phyloP scores from a whole-genome alignment of 2,329 filamentous ascomycete genomes.

The Arthroderma sp. region DNA sequence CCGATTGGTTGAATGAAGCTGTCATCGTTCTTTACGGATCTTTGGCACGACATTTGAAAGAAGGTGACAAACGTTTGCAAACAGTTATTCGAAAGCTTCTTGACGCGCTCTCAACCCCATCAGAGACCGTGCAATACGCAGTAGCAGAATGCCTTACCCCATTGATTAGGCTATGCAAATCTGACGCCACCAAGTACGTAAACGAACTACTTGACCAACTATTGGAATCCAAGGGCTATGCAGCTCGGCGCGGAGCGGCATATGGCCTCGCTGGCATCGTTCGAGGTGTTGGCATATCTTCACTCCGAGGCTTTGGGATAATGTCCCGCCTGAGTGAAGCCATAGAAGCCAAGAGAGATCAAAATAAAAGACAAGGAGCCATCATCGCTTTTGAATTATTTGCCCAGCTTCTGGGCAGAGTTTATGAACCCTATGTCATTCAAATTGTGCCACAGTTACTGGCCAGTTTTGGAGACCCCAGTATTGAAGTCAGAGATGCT shows the following conservation, averaged over 20 bases:
- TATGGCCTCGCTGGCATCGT: slow-evolving; percentile 89
- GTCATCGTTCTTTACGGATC: slow-evolving; percentile 97
- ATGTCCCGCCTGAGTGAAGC: slow-evolving; percentile 68
- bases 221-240: slow-evolving; percentile 80
- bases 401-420: slow-evolving; percentile 67
- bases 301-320: slow-evolving; percentile 73
- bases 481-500: slow-evolving; percentile 78
- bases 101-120: slow-evolving; percentile 80
- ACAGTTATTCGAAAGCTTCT: slow-evolving; percentile 78
- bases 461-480: slow-evolving; percentile 76
- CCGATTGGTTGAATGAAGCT: slow-evolving; percentile 88
- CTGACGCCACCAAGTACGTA: slow-evolving; percentile 68
- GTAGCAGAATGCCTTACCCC: slow-evolving; percentile 89
- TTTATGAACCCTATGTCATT: slow-evolving; percentile 95
- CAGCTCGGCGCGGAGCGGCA: slow-evolving; percentile 80
- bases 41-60: slow-evolving; percentile 69
- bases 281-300: slow-evolving; percentile 69
- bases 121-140: slow-evolving; percentile 91
- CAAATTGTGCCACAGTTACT: slow-evolving; percentile 87
- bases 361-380: slow-evolving; percentile 75
- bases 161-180: slow-evolving; percentile 65
- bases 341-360: slow-evolving; percentile 89
- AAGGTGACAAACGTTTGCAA: slow-evolving; percentile 76
- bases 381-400: slow-evolving; percentile 84
- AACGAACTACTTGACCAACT: slow-evolving; percentile 68